These are phyloP conservation scores for Debaryomycetaceae sp. DNA, from an alignment of 1,139 yeast species.

Conservation along the genomic window DNA sequence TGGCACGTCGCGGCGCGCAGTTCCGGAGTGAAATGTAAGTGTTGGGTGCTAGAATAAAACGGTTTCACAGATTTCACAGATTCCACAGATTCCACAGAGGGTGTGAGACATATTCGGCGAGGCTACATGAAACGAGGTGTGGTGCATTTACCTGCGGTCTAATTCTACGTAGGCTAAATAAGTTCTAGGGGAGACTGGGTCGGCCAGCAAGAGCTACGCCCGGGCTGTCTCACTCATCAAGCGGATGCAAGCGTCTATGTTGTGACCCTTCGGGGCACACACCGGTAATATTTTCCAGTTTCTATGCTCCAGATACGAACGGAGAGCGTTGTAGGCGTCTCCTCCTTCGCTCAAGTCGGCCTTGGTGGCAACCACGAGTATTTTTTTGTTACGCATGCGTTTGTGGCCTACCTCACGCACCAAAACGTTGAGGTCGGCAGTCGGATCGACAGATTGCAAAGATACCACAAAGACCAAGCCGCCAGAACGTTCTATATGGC, in stretches of 20 bases:
- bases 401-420: slow-evolving; percentile 66
- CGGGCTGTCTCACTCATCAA: slow-evolving; percentile 67
- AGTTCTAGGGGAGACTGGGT: background rate
- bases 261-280: slow-evolving; percentile 72
- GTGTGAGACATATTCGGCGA: too few species aligned
- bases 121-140: too few species aligned
- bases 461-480: slow-evolving; percentile 87
- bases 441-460: slow-evolving; percentile 62
- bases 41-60: too few species aligned
- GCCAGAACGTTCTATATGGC: slow-evolving; percentile 89
- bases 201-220: background rate
- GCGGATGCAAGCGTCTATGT: slow-evolving; percentile 63
- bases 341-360: slow-evolving; percentile 68
- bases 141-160: too few species aligned
- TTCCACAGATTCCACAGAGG: too few species aligned
- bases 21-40: too few species aligned
- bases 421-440: slow-evolving; percentile 57
- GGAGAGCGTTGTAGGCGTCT: slow-evolving; percentile 41
- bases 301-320: slow-evolving; percentile 31
- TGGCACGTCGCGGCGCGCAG: too few species aligned
- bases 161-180: too few species aligned
- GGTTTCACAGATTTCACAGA: too few species aligned
- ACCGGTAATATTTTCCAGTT: slow-evolving; percentile 79
- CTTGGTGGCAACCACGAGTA: slow-evolving; percentile 83
- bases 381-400: slow-evolving; percentile 56